Percentiles rank a stretch among this genome's conserved stretches.
phyloP scores from a whole-genome alignment of 345 rosid species.

The Eucalyptus coolabah region DNA sequence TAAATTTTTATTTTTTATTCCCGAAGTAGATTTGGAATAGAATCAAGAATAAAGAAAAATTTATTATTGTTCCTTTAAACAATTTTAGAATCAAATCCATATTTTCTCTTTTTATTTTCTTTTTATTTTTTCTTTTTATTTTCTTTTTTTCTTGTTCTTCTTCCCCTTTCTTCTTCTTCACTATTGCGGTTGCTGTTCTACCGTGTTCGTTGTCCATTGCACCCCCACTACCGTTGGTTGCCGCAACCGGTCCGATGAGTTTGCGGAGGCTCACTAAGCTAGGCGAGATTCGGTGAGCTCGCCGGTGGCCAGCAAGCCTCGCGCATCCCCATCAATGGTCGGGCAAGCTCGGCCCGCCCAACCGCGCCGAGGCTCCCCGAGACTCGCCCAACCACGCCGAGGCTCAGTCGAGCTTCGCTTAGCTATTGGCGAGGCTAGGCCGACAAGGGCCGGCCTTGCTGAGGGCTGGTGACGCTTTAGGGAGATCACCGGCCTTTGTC shows the following conservation, averaged over 20 bases:
- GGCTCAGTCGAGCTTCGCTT: no score
- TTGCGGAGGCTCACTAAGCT: accelerated
- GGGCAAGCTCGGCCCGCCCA: no score
- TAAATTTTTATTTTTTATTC: accelerated
- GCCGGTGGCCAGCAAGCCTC: accelerated
- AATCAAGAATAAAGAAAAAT: no score
- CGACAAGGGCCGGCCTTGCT: accelerated
- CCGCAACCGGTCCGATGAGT: accelerated
- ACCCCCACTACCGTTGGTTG: accelerated
- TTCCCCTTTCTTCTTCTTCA: no score
- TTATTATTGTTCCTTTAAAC: accelerated
- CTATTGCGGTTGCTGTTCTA: accelerated
- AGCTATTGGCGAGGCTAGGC: no score
- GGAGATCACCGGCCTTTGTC: accelerated
- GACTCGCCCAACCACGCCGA: accelerated
- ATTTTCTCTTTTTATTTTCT: no score
- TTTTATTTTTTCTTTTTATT: no score
- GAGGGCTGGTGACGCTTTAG: accelerated
- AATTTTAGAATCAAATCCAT: no score
- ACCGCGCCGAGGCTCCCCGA: no score
- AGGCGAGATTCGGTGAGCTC: no score
- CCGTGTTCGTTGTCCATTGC: no score
- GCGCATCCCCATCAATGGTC: accelerated
- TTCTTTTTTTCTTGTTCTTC: no score
- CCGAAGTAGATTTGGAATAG: accelerated